Conservation (phyloP, 176 grass and related monocot genomes). For the Aegilops longissima region DNA sequence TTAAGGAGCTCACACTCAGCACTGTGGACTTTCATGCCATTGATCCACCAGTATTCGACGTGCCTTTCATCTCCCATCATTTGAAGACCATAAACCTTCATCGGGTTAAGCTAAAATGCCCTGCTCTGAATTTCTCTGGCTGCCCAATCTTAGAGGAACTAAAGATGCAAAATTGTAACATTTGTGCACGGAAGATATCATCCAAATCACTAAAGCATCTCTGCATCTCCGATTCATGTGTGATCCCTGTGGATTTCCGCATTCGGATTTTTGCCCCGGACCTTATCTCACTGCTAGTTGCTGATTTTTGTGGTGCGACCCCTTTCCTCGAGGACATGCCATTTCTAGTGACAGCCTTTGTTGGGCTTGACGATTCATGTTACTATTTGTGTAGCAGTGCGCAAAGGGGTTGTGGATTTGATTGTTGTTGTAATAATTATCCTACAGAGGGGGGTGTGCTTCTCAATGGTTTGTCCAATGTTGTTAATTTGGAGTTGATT, state of each 20-base stretch:
- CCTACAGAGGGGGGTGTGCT: neutral
- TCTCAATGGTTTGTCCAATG: neutral
- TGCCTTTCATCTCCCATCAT: neutral
- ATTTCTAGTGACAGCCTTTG: neutral
- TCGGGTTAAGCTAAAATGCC: accelerated
- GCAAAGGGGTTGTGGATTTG: no score
- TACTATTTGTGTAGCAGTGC: no score
- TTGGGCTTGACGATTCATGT: no score
- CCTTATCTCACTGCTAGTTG: neutral
- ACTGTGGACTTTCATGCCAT: accelerated
- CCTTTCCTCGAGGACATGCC: neutral
- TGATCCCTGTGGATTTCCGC: neutral
- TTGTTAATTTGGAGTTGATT: neutral
- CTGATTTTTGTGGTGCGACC: neutral
- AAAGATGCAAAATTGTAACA: neutral
- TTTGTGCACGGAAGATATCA: neutral
- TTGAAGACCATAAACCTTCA: neutral
- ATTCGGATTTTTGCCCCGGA: neutral
- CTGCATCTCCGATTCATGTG: neutral
- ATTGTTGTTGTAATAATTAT: no score
- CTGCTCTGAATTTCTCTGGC: neutral
- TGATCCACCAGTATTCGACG: neutral
- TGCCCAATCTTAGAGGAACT: neutral
- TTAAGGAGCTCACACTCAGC: neutral
- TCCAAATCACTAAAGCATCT: neutral